Conservation (phyloP, 2,329 filamentous ascomycete genomes). For the Aureobasidium vineae region DNA sequence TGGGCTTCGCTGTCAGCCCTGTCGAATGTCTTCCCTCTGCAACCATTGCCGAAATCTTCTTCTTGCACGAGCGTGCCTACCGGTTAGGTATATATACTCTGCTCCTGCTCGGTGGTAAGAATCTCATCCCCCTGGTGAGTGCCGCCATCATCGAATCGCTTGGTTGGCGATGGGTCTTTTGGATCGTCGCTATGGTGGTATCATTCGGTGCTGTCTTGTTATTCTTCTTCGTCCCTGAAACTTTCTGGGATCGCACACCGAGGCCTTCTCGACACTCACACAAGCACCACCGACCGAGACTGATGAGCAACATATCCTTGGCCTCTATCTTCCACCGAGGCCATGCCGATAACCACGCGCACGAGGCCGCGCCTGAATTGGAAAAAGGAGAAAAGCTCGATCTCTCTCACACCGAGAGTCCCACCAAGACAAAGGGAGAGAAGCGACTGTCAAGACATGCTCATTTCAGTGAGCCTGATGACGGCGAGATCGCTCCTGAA, state of each 20-base stretch:
- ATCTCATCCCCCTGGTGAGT: conserved; percentile 81
- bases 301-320: conserved; percentile 31
- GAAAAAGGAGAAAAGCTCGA: conserved; percentile 9
- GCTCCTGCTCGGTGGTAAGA: conserved; percentile 80
- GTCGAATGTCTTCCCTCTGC: conserved; percentile 92
- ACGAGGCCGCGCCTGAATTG: conserved; percentile 16
- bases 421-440: not conserved
- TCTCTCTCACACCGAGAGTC: not conserved
- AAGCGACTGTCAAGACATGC: conserved; percentile 34
- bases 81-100: conserved; percentile 91
- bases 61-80: conserved; percentile 89
- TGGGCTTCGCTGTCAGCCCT: conserved; percentile 82
- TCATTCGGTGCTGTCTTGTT: conserved; percentile 68
- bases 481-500: conserved; percentile 15
- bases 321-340: conserved; percentile 35
- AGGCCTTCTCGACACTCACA: conserved; percentile 43
- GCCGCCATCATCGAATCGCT: conserved; percentile 76
- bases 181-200: conserved; percentile 79
- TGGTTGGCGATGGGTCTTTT: conserved; percentile 63
- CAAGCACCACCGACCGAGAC: conserved; percentile 32
- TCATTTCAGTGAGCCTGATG: conserved; percentile 30
- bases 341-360: conserved; percentile 26
- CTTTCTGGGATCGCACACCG: conserved; percentile 89
- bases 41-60: conserved; percentile 95
- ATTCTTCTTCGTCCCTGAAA: conserved; percentile 91